These are phyloP conservation scores for Penicillium sp. DNA, from an alignment of 2,329 filamentous ascomycete species.

Conservation along the genomic window DNA sequence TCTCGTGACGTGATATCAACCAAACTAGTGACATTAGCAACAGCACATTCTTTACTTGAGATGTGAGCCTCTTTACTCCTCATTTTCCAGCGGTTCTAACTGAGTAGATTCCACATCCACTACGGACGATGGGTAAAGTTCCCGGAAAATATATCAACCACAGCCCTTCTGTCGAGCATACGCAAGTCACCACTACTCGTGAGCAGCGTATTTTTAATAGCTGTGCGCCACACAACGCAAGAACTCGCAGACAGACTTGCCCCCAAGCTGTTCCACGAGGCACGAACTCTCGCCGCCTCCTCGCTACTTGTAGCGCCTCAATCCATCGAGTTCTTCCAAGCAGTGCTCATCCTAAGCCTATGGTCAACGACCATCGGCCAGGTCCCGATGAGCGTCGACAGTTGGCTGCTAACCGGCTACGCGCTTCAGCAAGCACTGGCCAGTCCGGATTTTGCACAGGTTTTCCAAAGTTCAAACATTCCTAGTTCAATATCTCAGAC, in stretches of 20 bases:
- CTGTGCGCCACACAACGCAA: constrained; percentile 40
- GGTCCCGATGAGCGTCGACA: constrained; percentile 43
- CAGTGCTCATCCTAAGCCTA: constrained; percentile 39
- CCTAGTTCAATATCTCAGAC: constrained; percentile 22
- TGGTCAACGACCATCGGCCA: constrained; percentile 48
- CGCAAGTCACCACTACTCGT: constrained; percentile 37
- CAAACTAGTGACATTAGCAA: constrained; percentile 4
- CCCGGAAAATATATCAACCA: constrained; percentile 23
- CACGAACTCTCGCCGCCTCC: constrained; percentile 14
- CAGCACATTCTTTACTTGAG: constrained; percentile 9
- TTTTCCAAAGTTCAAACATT: constrained; percentile 3
- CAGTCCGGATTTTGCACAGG: constrained; percentile 31
- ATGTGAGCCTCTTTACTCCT: neutral
- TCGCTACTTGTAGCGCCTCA: constrained; percentile 37
- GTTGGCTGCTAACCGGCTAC: constrained; percentile 44
- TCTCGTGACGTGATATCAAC: constrained; percentile 8
- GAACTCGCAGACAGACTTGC: constrained; percentile 34
- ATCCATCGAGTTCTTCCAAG: constrained; percentile 42
- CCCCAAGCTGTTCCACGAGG: constrained; percentile 37
- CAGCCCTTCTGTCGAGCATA: constrained; percentile 28
- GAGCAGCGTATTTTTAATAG: constrained; percentile 39
- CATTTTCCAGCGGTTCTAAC: neutral
- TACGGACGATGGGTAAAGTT: constrained; percentile 44
- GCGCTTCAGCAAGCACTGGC: constrained; percentile 41
- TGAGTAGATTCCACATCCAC: constrained; percentile 32